Percentiles rank a stretch among this genome's conserved stretches.
Conservation (phyloP, 768 basidiomycete species). For the Obba rivulosa region DNA sequence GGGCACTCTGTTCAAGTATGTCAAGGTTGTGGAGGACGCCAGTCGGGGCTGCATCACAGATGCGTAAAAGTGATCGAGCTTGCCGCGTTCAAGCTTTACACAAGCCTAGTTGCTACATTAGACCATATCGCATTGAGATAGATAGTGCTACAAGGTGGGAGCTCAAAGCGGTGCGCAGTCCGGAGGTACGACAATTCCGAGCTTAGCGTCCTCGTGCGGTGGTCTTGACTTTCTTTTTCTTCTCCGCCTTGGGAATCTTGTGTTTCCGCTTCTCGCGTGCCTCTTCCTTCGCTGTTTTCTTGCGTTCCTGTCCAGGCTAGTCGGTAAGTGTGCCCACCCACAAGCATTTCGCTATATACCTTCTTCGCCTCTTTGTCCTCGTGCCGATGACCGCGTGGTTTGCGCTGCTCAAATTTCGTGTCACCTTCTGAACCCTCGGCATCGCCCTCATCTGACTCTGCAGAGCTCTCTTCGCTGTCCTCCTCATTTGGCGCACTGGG, state of each 20-base stretch:
- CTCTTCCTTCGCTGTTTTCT: constrained; percentile 83
- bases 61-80: constrained; percentile 36
- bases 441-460: constrained; percentile 18
- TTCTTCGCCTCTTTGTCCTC: constrained; percentile 92
- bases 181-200: too few relatives aligned
- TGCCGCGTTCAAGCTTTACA: too few relatives aligned
- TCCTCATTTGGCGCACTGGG: constrained; percentile 15
- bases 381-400: constrained; percentile 81
- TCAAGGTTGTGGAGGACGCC: constrained; percentile 83
- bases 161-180: too few relatives aligned
- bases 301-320: constrained; percentile 64
- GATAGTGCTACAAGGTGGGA: too few relatives aligned
- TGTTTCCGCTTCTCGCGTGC: constrained; percentile 82
- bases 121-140: too few relatives aligned
- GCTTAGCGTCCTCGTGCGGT: constrained; percentile 23
- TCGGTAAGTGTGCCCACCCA: constrained; percentile 6
- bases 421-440: constrained; percentile 30
- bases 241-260: constrained; percentile 96
- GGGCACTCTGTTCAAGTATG: constrained; percentile 87
- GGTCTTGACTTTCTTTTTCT: constrained; percentile 75
- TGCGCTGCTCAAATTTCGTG: constrained; percentile 40
- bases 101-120: too few relatives aligned
- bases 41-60: constrained; percentile 92
- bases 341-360: constrained; percentile 33
- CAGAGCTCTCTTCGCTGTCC: constrained; percentile 18